Evolutionary conservation across 2,329 filamentous ascomycete species (phyloP).

Genomic region (Fusarium sp.): DNA sequence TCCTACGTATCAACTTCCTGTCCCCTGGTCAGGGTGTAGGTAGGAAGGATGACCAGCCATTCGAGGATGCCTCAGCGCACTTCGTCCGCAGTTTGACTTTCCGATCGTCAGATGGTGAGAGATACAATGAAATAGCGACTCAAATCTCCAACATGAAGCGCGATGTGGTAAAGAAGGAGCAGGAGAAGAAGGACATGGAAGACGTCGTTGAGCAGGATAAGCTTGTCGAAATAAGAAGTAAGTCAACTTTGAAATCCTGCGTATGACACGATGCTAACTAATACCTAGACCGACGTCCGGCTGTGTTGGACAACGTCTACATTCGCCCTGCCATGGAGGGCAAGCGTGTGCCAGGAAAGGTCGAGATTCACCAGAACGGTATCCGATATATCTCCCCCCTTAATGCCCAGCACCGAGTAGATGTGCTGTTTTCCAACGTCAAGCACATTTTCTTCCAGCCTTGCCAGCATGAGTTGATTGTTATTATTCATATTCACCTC

Average conservation of each 20-base stretch:
- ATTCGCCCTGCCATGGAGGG: slow-evolving; percentile 95
- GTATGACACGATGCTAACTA: slow-evolving; percentile 52
- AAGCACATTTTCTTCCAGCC: slow-evolving; percentile 99
- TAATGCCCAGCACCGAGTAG: slow-evolving; percentile 83
- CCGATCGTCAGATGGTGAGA: slow-evolving; percentile 86
- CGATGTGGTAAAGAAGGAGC: slow-evolving; percentile 88
- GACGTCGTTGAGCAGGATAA: slow-evolving; percentile 99
- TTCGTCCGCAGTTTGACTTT: slow-evolving; percentile 97
- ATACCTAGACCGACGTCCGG: slow-evolving; percentile 83
- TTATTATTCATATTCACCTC: slow-evolving; percentile 97
- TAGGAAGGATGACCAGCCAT: slow-evolving; percentile 95
- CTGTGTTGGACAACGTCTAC: slow-evolving; percentile 92
- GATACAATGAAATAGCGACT: slow-evolving; percentile 89
- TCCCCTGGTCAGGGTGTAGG: slow-evolving; percentile 97
- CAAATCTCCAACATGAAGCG: slow-evolving; percentile 98
- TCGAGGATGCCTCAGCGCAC: slow-evolving; percentile 94
- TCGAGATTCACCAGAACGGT: slow-evolving; percentile 99
- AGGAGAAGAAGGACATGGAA: slow-evolving; percentile 99
- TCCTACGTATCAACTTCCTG: slow-evolving; percentile 95
- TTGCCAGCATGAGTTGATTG: slow-evolving; percentile 93
- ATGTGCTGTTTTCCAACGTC: slow-evolving; percentile 97
- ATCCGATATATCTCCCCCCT: slow-evolving; percentile 90
- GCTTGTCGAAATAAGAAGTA: slow-evolving; percentile 91
- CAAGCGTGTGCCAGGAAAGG: slow-evolving; percentile 93
- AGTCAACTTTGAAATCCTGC: slow-evolving; percentile 49